Percentiles rank a stretch among this genome's conserved stretches.
Conservation (phyloP, 495 filamentous ascomycete genomes). For the Trichocladium uniseriatum region DNA sequence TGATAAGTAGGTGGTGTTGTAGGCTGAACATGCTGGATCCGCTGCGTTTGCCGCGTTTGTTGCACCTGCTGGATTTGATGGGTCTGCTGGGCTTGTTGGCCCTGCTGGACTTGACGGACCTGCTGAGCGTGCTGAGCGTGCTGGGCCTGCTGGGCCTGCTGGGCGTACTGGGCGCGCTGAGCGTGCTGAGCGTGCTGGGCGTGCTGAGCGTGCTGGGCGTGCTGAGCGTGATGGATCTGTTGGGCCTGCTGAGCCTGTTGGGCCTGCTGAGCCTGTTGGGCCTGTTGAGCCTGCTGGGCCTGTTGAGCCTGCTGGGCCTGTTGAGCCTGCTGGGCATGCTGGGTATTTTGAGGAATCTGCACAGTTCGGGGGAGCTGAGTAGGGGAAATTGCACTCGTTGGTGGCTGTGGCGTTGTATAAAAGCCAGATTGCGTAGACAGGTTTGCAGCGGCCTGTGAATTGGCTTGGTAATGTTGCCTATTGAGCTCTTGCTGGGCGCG, state of each 20-base stretch:
- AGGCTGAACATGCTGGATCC: background rate
- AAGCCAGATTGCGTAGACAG: background rate
- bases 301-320: background rate
- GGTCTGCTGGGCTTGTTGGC: too few species aligned
- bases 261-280: background rate
- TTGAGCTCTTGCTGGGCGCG: background rate
- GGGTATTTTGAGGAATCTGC: background rate
- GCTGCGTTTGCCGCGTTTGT: background rate
- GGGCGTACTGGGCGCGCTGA: background rate
- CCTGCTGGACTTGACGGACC: background rate
- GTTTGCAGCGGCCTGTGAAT: background rate
- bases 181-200: background rate
- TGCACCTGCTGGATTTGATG: background rate
- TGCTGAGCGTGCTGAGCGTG: background rate
- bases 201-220: too few species aligned
- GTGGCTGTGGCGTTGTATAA: background rate
- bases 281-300: too few species aligned
- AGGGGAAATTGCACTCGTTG: background rate
- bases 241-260: background rate
- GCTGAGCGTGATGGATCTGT: slow-evolving; percentile 1
- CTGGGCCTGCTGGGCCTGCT: background rate
- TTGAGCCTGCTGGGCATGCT: background rate
- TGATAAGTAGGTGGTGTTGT: background rate
- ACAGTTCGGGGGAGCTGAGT: background rate
- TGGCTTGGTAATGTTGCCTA: background rate